Evolutionary conservation across 1,139 yeast species (phyloP).

Genomic region (Taiozyma sp.): DNA sequence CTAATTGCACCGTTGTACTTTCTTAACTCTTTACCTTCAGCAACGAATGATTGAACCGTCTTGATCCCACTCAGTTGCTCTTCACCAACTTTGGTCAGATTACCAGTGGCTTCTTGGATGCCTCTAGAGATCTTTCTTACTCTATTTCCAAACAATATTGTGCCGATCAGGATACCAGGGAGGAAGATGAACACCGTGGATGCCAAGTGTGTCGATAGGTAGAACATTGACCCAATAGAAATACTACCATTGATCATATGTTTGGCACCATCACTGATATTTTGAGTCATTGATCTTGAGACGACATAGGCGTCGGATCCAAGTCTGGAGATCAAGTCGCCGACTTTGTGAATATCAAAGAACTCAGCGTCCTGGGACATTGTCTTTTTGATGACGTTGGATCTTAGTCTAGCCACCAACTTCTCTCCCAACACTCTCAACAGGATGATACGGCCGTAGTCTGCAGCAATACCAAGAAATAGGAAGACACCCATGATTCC

Average conservation of each 20-base stretch:
- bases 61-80: conserved; percentile 84
- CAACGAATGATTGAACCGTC: conserved; percentile 87
- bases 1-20: conserved; percentile 69
- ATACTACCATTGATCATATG: conserved; percentile 75
- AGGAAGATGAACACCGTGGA: conserved; percentile 69
- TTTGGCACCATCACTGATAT: conserved; percentile 86
- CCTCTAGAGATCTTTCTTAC: conserved; percentile 71
- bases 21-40: conserved; percentile 63
- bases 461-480: conserved; percentile 67
- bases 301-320: conserved; percentile 91
- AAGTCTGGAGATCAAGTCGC: conserved; percentile 85
- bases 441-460: conserved; percentile 74
- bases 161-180: conserved; percentile 78
- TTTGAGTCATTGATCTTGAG: conserved; percentile 81
- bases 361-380: conserved; percentile 88
- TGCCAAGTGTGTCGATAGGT: conserved; percentile 77
- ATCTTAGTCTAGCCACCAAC: conserved; percentile 76
- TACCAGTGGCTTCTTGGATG: conserved; percentile 84
- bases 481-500: conserved; percentile 50
- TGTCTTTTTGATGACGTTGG: conserved; percentile 70
- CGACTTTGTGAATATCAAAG: conserved; percentile 89
- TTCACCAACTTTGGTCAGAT: conserved; percentile 83
- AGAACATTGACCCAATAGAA: conserved; percentile 85
- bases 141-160: conserved; percentile 73
- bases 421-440: conserved; percentile 81